These are phyloP conservation scores for Holtermannia corniformis DNA, from an alignment of 768 basidiomycete genomes.

Conservation along the genomic window DNA sequence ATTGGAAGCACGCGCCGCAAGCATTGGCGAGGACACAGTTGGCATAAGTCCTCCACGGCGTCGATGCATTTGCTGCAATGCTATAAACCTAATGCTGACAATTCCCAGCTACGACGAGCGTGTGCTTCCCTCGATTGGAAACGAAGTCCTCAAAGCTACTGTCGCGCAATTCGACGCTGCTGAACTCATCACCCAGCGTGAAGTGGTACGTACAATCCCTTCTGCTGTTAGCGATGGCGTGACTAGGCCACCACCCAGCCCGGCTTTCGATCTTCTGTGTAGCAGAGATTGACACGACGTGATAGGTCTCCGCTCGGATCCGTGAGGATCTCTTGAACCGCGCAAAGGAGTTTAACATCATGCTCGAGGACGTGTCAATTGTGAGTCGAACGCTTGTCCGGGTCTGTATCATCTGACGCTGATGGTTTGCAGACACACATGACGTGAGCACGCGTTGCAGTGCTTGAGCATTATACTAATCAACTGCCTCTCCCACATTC, in stretches of 20 bases:
- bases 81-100: slow-evolving; percentile 2
- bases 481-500: slow-evolving; percentile 9
- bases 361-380: slow-evolving; percentile 94
- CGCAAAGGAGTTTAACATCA: slow-evolving; percentile 91
- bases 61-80: too few relatives aligned
- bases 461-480: too few relatives aligned
- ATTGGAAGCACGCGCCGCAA: too few relatives aligned
- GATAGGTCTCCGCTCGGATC: slow-evolving; percentile 78
- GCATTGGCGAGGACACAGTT: too few relatives aligned
- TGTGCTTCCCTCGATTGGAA: slow-evolving; percentile 92
- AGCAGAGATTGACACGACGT: background rate
- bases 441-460: too few relatives aligned
- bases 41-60: too few relatives aligned
- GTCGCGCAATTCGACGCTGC: slow-evolving; percentile 90
- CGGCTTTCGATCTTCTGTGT: background rate
- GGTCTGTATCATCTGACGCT: background rate
- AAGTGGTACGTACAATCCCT: slow-evolving; percentile 59
- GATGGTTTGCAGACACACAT: slow-evolving; percentile 41
- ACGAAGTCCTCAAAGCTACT: slow-evolving; percentile 94
- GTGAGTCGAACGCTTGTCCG: slow-evolving; percentile 28
- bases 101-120: slow-evolving; percentile 72
- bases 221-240: too few relatives aligned
- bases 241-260: background rate
- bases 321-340: slow-evolving; percentile 83
- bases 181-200: slow-evolving; percentile 70